Evolutionary conservation across 257 asterid species (phyloP).

Genomic region (Gentiana dahurica): DNA sequence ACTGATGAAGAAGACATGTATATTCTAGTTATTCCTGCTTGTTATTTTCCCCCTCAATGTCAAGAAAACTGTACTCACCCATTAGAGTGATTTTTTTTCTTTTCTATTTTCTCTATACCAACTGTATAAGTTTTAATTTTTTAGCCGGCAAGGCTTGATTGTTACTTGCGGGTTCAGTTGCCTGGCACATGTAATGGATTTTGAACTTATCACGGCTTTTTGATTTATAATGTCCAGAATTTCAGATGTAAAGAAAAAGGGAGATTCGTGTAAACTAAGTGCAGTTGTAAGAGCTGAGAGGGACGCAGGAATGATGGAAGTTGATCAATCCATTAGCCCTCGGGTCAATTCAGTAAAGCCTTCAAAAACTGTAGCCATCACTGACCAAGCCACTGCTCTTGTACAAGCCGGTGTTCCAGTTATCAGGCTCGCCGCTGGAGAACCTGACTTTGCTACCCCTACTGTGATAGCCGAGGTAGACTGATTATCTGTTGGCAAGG

Average conservation of each 20-base stretch:
- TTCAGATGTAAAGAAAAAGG: constrained; percentile 16
- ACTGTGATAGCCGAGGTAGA: constrained; percentile 72
- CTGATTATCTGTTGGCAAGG: too few species aligned
- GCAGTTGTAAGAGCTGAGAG: constrained; percentile 32
- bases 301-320: constrained; percentile 33
- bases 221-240: constrained; percentile 19
- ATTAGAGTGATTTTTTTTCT: too few species aligned
- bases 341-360: constrained; percentile 89
- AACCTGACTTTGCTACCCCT: constrained; percentile 98
- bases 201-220: too few species aligned
- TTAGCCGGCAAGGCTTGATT: too few species aligned
- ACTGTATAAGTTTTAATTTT: too few species aligned
- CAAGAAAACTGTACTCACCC: too few species aligned
- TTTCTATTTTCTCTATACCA: too few species aligned
- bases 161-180: too few species aligned
- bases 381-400: constrained; percentile 91
- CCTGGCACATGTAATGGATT: too few species aligned
- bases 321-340: constrained; percentile 73
- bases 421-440: constrained; percentile 90
- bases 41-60: too few species aligned
- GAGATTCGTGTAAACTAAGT: constrained; percentile 19
- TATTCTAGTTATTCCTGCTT: too few species aligned
- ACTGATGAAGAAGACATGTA: too few species aligned
- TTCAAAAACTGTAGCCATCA: constrained; percentile 83
- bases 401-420: constrained; percentile 93